Evolutionary conservation across 2,329 filamentous ascomycete genomes (phyloP).

Genomic region (Hymenoscyphus scutula): DNA sequence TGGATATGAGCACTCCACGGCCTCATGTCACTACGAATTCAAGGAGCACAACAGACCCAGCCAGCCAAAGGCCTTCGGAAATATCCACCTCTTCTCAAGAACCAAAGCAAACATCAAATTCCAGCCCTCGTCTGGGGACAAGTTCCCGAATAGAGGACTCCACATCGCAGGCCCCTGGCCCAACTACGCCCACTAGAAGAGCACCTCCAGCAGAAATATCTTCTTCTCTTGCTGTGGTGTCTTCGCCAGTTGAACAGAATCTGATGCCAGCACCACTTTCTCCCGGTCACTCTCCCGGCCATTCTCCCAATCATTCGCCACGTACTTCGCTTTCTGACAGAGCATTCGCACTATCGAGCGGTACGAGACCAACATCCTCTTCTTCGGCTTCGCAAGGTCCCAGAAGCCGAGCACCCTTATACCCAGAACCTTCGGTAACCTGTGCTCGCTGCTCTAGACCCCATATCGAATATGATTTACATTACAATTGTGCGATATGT

Average conservation of each 20-base stretch:
- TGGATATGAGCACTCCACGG: conserved; percentile 21
- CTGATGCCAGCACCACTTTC: conserved; percentile 34
- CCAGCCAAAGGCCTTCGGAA: conserved; percentile 23
- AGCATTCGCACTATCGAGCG: conserved; percentile 32
- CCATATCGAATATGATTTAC: conserved; percentile 80
- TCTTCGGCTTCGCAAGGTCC: conserved; percentile 20
- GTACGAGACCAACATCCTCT: conserved; percentile 34
- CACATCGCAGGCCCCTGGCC: conserved; percentile 6
- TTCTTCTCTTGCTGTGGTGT: conserved; percentile 16
- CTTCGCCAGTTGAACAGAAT: conserved; percentile 24
- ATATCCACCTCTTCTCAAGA: conserved; percentile 20
- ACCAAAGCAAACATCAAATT: conserved; percentile 21
- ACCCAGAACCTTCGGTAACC: conserved; percentile 67
- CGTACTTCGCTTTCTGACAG: conserved; percentile 30
- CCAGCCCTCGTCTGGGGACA: conserved; percentile 22
- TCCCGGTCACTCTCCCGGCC: conserved; percentile 21
- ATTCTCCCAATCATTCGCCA: conserved; percentile 22
- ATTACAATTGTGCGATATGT: conserved; percentile 79
- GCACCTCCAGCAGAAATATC: conserved; percentile 26
- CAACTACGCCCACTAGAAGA: conserved; percentile 22
- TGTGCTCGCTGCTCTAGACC: conserved; percentile 69
- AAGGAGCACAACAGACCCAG: conserved; percentile 34
- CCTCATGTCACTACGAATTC: conserved; percentile 21
- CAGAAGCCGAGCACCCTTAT: conserved; percentile 44
- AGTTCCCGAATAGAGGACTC: conserved; percentile 21